Evolutionary conservation across 345 rosid species (phyloP).

Genomic region (Linum tenue): DNA sequence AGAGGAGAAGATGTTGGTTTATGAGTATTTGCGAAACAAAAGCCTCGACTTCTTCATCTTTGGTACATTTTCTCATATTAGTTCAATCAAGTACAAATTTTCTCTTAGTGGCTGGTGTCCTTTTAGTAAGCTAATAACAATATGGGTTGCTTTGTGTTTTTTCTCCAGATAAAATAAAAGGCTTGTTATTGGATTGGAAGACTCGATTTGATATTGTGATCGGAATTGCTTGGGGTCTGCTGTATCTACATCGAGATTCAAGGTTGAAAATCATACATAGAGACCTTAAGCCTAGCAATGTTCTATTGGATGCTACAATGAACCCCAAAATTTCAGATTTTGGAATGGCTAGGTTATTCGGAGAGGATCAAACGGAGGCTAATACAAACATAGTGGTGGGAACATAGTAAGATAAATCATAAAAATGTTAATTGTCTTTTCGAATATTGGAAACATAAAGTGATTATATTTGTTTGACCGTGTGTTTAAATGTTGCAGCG

Average conservation of each 20-base stretch:
- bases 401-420: slow-evolving; percentile 12
- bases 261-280: slow-evolving; percentile 1
- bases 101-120: not conserved
- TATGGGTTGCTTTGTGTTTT: not conserved
- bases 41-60: slow-evolving; percentile 13
- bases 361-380: not conserved
- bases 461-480: not conserved
- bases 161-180: not conserved
- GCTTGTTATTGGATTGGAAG: not conserved
- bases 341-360: not conserved
- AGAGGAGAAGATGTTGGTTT: slow-evolving; percentile 9
- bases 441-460: not conserved
- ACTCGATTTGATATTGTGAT: not conserved
- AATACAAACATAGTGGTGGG: slow-evolving; percentile 9
- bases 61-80: not conserved
- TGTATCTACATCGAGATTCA: slow-evolving; percentile 1
- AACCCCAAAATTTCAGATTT: slow-evolving; percentile 3
- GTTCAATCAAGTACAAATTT: too few relatives aligned
- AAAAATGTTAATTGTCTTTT: too few relatives aligned
- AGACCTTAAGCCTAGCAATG: not conserved
- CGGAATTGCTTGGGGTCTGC: not conserved
- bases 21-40: slow-evolving; percentile 15
- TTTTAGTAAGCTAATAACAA: not conserved
- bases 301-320: not conserved
- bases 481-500: not conserved